Percentiles rank a stretch among this genome's conserved stretches.
These are phyloP conservation scores for Pseudozyma flocculosa DNA, from an alignment of 1,284 basidiomycete species.

Conservation along the genomic window DNA sequence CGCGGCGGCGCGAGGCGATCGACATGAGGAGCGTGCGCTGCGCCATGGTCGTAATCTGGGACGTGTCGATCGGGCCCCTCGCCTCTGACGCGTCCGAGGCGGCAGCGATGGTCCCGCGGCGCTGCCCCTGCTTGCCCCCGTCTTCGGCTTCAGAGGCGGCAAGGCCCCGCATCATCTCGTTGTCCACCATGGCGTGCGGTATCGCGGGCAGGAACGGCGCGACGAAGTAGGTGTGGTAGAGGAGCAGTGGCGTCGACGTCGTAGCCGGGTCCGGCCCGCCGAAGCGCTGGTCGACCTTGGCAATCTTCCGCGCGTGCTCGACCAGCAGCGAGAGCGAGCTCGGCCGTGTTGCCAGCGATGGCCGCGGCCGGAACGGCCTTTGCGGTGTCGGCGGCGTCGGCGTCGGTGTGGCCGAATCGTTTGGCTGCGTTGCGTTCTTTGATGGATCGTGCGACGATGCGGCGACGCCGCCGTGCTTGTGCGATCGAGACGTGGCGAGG, in stretches of 20 bases:
- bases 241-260: slow-evolving; percentile 29
- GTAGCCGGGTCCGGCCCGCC: slow-evolving; percentile 12
- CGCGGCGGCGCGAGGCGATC: slow-evolving; percentile 13
- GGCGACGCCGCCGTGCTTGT: too few species aligned
- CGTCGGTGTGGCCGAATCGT: too few species aligned
- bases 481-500: too few species aligned
- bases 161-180: slow-evolving; percentile 13
- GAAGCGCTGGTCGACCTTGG: slow-evolving; percentile 16
- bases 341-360: slow-evolving; percentile 32
- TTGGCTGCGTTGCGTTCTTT: too few species aligned
- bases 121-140: too few species aligned
- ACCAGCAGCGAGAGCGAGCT: slow-evolving; percentile 42
- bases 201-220: slow-evolving; percentile 42
- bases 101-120: too few species aligned
- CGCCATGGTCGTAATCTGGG: slow-evolving; percentile 13
- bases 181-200: slow-evolving; percentile 17
- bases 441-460: too few species aligned
- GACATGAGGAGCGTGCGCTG: slow-evolving; percentile 27
- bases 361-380: background rate
- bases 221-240: slow-evolving; percentile 49
- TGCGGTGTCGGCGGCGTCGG: too few species aligned
- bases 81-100: too few species aligned
- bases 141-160: slow-evolving; percentile 1
- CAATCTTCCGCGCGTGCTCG: slow-evolving; percentile 31
- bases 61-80: too few species aligned